phyloP scores from a whole-genome alignment of 495 filamentous ascomycete genomes.

The Aspergillus wentii region DNA sequence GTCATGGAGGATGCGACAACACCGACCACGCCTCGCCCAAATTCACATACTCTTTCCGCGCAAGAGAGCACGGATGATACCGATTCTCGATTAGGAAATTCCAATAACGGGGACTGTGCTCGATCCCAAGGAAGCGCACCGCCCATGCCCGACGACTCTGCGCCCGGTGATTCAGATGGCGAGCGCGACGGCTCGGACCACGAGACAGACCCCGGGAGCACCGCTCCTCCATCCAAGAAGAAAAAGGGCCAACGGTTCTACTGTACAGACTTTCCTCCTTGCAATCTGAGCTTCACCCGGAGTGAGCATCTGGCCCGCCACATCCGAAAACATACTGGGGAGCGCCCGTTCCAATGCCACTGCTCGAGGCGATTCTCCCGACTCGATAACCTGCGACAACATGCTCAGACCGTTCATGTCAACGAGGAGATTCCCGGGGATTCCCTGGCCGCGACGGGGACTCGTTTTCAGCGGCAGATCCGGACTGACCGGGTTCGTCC shows the following conservation, averaged over 20 bases:
- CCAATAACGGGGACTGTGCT: constrained; percentile 23
- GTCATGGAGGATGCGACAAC: constrained; percentile 52
- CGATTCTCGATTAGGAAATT: neutral
- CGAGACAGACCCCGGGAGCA: constrained; percentile 40
- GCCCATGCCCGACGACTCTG: constrained; percentile 64
- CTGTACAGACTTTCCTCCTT: constrained; percentile 95
- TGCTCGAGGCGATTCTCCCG: constrained; percentile 94
- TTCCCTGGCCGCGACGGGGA: constrained; percentile 90
- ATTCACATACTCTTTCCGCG: constrained; percentile 33
- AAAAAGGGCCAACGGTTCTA: constrained; percentile 97
- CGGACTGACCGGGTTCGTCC: constrained; percentile 78
- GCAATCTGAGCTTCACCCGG: constrained; percentile 89
- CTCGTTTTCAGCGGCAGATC: constrained; percentile 90
- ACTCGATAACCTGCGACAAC: constrained; percentile 91
- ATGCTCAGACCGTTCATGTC: constrained; percentile 95
- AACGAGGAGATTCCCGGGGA: constrained; percentile 95
- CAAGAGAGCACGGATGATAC: neutral
- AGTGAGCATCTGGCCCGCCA: constrained; percentile 95
- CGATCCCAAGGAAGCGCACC: constrained; percentile 37
- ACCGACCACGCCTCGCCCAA: constrained; percentile 60
- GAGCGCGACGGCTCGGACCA: constrained; percentile 72
- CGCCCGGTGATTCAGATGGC: constrained; percentile 67
- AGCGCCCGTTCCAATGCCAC: constrained; percentile 96
- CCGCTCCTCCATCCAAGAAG: constrained; percentile 70
- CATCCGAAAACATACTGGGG: constrained; percentile 96